Conservation (phyloP, 371 early-diverging fungal genomes). For the Entomophthora muscae region DNA sequence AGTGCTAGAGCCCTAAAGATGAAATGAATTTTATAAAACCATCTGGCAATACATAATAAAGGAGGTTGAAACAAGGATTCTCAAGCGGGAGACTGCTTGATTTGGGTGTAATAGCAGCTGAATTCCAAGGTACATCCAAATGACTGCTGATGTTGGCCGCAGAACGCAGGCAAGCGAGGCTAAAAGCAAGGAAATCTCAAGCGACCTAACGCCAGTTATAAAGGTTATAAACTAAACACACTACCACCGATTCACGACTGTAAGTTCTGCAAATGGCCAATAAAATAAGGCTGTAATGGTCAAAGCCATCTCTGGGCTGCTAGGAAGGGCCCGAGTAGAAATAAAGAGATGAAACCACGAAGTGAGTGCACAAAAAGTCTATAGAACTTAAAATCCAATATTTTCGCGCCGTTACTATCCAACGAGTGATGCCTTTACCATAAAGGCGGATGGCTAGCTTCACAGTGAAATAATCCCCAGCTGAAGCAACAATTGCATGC, state of each 20-base stretch:
- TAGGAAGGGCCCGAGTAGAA: conserved; percentile 50
- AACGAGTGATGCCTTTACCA: conserved; percentile 26
- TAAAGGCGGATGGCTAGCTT: conserved; percentile 37
- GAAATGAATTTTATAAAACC: background rate
- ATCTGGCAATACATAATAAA: conserved; percentile 9
- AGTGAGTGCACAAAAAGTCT: conserved; percentile 49
- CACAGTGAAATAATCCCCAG: conserved; percentile 52
- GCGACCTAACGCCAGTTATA: conserved; percentile 17
- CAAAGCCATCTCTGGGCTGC: conserved; percentile 43
- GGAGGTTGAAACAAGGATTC: conserved; percentile 4
- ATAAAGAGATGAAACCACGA: conserved; percentile 74
- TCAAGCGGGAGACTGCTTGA: background rate
- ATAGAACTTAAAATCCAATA: conserved; percentile 9
- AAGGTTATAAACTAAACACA: conserved; percentile 1
- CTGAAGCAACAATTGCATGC: conserved; percentile 50
- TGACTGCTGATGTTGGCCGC: conserved; percentile 65
- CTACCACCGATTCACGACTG: conserved; percentile 6
- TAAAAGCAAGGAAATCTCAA: conserved; percentile 30
- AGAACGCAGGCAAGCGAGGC: conserved; percentile 63
- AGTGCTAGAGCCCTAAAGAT: conserved; percentile 19
- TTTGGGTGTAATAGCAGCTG: conserved; percentile 20
- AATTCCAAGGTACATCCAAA: conserved; percentile 59
- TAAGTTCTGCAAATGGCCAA: conserved; percentile 34
- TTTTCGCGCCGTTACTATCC: conserved; percentile 52
- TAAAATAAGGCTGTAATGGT: conserved; percentile 47